Conservation (phyloP, 116 monocot genomes). For the Iris pallida region DNA sequence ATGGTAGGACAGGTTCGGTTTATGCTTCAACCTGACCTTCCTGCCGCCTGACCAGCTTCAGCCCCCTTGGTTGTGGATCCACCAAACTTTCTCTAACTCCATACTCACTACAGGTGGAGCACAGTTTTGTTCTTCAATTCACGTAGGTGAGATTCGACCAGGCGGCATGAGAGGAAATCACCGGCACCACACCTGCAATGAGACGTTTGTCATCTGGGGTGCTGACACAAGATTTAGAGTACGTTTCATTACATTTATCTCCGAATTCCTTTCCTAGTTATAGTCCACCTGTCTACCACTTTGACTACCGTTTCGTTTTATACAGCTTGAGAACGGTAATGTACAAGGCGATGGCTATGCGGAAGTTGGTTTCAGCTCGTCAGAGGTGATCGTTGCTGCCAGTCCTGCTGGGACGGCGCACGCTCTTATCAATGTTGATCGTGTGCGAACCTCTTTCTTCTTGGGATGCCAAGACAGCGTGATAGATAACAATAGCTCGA, state of each 20-base stretch:
- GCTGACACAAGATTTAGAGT: constrained; percentile 81
- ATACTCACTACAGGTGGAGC: constrained; percentile 53
- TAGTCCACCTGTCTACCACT: no score
- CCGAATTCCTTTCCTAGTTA: no score
- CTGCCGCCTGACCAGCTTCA: no score
- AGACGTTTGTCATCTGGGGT: constrained; percentile 95
- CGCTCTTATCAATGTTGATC: constrained; percentile 74
- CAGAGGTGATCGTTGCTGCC: constrained; percentile 63
- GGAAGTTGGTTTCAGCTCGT: constrained; percentile 44
- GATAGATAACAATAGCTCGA: constrained; percentile 46
- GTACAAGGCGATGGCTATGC: constrained; percentile 52
- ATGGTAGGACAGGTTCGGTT: no score
- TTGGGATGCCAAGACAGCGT: constrained; percentile 71
- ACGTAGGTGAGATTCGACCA: constrained; percentile 77
- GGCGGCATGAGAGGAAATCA: constrained; percentile 90
- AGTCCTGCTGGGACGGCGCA: constrained; percentile 82
- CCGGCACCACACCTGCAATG: constrained; percentile 82
- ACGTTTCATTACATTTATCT: neutral
- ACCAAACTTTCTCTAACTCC: neutral
- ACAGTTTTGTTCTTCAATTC: constrained; percentile 61
- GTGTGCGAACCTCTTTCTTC: constrained; percentile 49
- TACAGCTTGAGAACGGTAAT: constrained; percentile 60
- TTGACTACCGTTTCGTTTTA: no score
- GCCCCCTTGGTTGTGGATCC: no score
- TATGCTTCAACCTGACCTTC: no score